Conservation (phyloP, 495 filamentous ascomycete genomes). For the Tetracladium marchalianum region DNA sequence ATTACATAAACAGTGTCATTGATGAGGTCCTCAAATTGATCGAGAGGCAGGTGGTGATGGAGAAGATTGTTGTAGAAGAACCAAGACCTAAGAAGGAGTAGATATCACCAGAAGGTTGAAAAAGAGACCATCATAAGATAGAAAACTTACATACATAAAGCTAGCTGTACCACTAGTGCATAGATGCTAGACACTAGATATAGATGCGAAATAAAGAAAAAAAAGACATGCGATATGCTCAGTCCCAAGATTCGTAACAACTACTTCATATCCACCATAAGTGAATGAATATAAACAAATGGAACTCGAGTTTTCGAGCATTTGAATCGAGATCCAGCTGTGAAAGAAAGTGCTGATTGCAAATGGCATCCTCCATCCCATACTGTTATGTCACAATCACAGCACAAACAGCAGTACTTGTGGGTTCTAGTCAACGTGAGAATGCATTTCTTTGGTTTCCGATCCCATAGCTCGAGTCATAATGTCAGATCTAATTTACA, state of each 20-base stretch:
- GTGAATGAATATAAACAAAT: no score
- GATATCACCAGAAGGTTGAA: neutral
- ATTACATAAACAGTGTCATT: constrained; percentile 52
- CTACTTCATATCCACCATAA: no score
- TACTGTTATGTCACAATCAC: neutral
- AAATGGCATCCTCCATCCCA: no score
- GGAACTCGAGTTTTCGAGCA: no score
- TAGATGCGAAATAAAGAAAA: neutral
- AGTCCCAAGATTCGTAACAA: no score
- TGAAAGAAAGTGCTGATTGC: no score
- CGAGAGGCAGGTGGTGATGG: constrained; percentile 55
- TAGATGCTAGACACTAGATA: no score
- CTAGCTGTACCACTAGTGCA: no score
- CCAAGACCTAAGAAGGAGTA: constrained; percentile 19
- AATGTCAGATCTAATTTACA: constrained; percentile 20
- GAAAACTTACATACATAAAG: no score
- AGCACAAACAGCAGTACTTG: neutral
- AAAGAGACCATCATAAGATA: neutral
- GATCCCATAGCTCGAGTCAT: no score
- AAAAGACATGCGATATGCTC: neutral
- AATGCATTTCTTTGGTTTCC: no score
- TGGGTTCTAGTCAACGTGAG: neutral
- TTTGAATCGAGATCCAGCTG: no score
- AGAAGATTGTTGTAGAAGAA: constrained; percentile 16
- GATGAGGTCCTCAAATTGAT: constrained; percentile 80